These are phyloP conservation scores for Boletus edulis DNA, from an alignment of 768 basidiomycete genomes.

Conservation along the genomic window DNA sequence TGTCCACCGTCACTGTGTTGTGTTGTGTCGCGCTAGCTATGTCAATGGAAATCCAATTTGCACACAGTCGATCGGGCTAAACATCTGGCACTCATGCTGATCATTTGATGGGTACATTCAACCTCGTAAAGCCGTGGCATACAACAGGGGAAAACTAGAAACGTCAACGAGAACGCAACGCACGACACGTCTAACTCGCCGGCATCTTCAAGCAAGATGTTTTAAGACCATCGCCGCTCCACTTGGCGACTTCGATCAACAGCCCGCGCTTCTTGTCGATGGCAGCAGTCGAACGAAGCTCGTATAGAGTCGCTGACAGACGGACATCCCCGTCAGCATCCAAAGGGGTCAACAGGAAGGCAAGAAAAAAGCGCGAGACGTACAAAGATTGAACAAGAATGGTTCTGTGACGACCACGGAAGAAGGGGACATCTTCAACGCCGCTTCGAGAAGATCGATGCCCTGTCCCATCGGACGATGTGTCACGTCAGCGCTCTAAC, in stretches of 20 bases:
- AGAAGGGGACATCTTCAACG: constrained; percentile 62
- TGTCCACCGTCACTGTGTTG: constrained; percentile 24
- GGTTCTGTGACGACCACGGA: constrained; percentile 76
- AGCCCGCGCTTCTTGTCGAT: constrained; percentile 75
- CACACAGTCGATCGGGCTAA: not conserved
- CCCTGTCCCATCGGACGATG: constrained; percentile 40
- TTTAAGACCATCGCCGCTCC: constrained; percentile 82
- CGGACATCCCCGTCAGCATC: not conserved
- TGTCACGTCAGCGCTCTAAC: not conserved
- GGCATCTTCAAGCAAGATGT: constrained; percentile 80
- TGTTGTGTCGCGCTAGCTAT: constrained; percentile 28
- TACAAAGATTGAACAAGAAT: constrained; percentile 83
- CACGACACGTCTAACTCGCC: constrained; percentile 37
- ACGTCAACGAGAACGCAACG: not conserved
- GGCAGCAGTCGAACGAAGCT: constrained; percentile 70
- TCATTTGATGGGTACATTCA: not conserved
- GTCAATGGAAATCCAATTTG: constrained; percentile 10
- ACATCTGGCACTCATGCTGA: not conserved
- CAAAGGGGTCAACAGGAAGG: not conserved
- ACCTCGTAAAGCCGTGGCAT: not conserved
- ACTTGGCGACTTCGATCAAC: constrained; percentile 74
- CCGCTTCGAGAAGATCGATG: constrained; percentile 65
- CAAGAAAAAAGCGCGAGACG: constrained; percentile 17
- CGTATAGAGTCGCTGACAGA: constrained; percentile 69
- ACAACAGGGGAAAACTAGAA: not conserved